Evolutionary conservation across 2,329 filamentous ascomycete genomes (phyloP), one percentile per base, ranked within the genome.

Genomic region (Diaporthe amygdali): DNA sequence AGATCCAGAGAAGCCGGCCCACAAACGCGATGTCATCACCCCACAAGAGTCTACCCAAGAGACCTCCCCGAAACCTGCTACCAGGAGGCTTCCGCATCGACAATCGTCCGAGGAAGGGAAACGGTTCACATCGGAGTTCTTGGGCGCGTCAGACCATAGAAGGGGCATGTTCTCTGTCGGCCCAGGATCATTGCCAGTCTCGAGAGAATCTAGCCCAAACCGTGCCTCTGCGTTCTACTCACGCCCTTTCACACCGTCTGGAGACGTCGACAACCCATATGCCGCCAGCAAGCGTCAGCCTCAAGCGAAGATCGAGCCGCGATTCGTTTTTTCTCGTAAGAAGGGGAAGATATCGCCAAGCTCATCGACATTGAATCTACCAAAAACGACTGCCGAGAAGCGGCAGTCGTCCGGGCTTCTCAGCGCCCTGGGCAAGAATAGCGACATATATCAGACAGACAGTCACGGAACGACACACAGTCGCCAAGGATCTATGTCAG

Each of bases 181-280:
- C 0, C 79, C 85, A 15, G 84, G 85, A 63, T 91, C 89, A 20
- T 81, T 87, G 3, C 88, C 89, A 10, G 87, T 82, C 2, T 92
- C 90, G 39, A 83, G 90, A 73, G 90, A 92, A 76, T 85, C 85
- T 0, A 92, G 90, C 74, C 90, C 95, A 4, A 91, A 90, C 14
- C 87, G 91, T 83, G 78, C 88, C 82, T 76, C 71, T 5, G 81
- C 89, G 25, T 89, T 86, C 74, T 94, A 92, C 75, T 91, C 92
- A 32, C 90, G 93, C 72, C 92, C 94, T 0, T 92, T 94, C 74
- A 95, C 94, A 2, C 94, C 94, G 5, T 88, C 90, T 22, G 94
- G 93, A 32, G 94, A 97, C 71, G 87, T 85, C 64, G 93, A 97
- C 78, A 94, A 97, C 76, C 94, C 95, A 1, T 97, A 97, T 78